Base-by-base conservation (phyloP, 306 rosid genomes). In the Notholithocarpus densiflorus region DNA sequence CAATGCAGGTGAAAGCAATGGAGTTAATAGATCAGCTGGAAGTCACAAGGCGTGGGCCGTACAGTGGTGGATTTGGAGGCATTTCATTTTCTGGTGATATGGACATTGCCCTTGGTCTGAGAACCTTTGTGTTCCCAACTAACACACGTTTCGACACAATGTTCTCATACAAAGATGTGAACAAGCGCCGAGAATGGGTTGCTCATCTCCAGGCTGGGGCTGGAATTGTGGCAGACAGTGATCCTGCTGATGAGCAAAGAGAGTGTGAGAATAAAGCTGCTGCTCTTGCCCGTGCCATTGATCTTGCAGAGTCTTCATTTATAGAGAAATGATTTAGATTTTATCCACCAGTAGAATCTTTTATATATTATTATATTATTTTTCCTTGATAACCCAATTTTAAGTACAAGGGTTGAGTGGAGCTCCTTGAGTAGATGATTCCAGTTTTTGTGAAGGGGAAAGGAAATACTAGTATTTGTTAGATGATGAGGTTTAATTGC, bases 251-350 rank as follows among this genome's bases (percentile, higher is more conserved):
- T 60, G 99, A 95, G 87, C 98, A 90, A 54, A 88, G 88, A 80
- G 99, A 95, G 84, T 95, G 99, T 29, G 97, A 95, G 88, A 95
- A 93, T 90, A 95, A 95, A 86, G 96, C 98, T 43, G 98, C 98
- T 12, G 99, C 88, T 0, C 99, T 95, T 79, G 97, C 92, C 10
- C 90, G 96, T 13, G 98, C 99, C 32, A 93, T 95, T n/a, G 96
- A 93, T 80, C 94, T 95, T 79, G 99, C 98, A 0, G 99, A 95
- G 84, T 93, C 98, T 60, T 89, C 98, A 1, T 95, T 93, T 75
- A 86, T 90, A 12, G 82, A 89, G 3, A 87, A 87, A 78, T 89
- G 79, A 83, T 71, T 53, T 8, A 32, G 66, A 15, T 52, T 37
- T 17, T 68, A 43, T 48, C 18, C 11, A 0, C 64, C 54, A 24